These are phyloP conservation scores for Discostella stelligera DNA, from an alignment of 352 stramenopile species.

Conservation along the genomic window DNA sequence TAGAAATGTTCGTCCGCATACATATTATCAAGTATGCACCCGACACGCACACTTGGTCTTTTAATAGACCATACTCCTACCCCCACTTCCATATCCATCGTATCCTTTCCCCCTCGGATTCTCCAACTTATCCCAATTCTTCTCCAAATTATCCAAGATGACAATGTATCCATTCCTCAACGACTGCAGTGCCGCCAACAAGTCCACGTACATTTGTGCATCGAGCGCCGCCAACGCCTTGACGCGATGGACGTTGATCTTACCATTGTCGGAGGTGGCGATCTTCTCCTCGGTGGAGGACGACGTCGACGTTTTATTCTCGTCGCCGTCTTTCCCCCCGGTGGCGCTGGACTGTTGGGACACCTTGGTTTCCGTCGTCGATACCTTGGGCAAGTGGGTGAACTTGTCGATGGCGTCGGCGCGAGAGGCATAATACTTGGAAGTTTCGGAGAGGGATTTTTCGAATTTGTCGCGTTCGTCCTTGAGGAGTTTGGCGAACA, in stretches of 20 bases:
- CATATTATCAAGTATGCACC: too few relatives aligned
- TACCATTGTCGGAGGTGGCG: constrained; percentile 13
- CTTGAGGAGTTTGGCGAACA: constrained; percentile 60
- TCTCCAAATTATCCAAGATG: constrained; percentile 70
- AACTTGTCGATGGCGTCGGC: constrained; percentile 57
- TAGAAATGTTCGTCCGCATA: too few relatives aligned
- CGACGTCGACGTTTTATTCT: constrained; percentile 39
- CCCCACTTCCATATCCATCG: constrained; percentile 46
- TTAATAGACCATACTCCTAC: constrained; percentile 49
- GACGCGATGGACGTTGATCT: constrained; percentile 35
- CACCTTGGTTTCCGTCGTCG: constrained; percentile 39
- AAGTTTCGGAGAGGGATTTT: constrained; percentile 55
- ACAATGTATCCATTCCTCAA: constrained; percentile 60
- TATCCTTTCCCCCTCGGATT: constrained; percentile 59
- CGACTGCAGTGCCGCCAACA: constrained; percentile 47
- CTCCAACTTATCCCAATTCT: constrained; percentile 76
- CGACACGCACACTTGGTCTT: background rate
- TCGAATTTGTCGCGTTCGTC: constrained; percentile 55
- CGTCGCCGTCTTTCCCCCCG: constrained; percentile 56
- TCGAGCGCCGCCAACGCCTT: constrained; percentile 55
- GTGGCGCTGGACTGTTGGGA: constrained; percentile 40
- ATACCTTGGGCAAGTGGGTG: constrained; percentile 44
- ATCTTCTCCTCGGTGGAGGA: constrained; percentile 37
- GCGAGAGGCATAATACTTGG: constrained; percentile 70
- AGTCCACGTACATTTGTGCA: constrained; percentile 56